phyloP scores from a whole-genome alignment of 2,329 filamentous ascomycete genomes.

The Apiospora rasikravindrae region DNA sequence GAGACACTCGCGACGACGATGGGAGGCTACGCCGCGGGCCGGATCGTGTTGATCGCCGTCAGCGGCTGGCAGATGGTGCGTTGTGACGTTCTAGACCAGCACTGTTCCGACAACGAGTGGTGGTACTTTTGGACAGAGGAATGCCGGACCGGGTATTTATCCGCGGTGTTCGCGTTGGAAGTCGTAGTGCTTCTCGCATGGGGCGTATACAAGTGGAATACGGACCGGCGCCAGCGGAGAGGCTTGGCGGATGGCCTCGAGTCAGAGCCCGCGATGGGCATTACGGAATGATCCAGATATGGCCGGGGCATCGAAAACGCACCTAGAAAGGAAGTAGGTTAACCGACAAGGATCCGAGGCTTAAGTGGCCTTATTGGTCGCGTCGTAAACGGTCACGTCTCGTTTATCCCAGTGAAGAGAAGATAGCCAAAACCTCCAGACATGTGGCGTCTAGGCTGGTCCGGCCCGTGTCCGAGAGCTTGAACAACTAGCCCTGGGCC shows the following conservation, averaged over 20 bases:
- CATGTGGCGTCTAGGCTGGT: not conserved
- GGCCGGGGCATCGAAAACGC: too few relatives aligned
- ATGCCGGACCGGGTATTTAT: not conserved
- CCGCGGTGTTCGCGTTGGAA: not conserved
- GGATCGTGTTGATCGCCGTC: not conserved
- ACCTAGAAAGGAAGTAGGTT: too few relatives aligned
- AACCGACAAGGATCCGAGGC: too few relatives aligned
- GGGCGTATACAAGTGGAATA: not conserved
- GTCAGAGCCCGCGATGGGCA: too few relatives aligned
- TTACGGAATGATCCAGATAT: too few relatives aligned
- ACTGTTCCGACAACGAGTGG: not conserved
- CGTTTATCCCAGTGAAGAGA: not conserved
- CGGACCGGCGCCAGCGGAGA: not conserved
- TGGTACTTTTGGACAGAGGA: not conserved
- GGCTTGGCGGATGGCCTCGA: too few relatives aligned
- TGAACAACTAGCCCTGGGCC: constrained; percentile 46
- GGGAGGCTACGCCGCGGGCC: not conserved
- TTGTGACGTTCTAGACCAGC: too few relatives aligned
- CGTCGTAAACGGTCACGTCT: not conserved
- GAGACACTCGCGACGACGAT: not conserved
- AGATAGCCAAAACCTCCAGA: not conserved
- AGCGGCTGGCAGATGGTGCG: not conserved
- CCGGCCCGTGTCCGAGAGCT: constrained; percentile 37
- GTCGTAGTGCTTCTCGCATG: not conserved
- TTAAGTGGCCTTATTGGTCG: not conserved